Percentiles rank a stretch among this genome's conserved stretches.
Evolutionary conservation across 2,329 filamentous ascomycete genomes (phyloP).

Genomic region (Coleophoma eucalyptorum): DNA sequence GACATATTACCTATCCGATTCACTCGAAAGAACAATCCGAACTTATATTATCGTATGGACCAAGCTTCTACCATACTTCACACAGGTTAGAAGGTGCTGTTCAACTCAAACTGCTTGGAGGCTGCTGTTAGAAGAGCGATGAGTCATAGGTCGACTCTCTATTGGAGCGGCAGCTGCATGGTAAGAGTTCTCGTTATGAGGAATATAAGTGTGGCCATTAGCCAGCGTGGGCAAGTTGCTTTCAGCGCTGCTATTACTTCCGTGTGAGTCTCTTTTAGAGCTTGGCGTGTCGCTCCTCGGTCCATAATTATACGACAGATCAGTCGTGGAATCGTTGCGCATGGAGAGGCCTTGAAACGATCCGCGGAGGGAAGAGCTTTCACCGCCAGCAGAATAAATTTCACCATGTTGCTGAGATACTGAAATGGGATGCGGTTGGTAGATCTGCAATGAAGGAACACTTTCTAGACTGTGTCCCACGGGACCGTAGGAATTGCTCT

Average conservation of each 20-base stretch:
- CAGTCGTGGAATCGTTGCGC: conserved; percentile 7
- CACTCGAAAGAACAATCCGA: no score
- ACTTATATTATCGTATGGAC: no score
- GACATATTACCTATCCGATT: no score
- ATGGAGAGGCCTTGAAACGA: conserved; percentile 1
- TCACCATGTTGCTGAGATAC: conserved; percentile 5
- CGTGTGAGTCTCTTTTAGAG: conserved; percentile 11
- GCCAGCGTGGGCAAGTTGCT: conserved; percentile 5
- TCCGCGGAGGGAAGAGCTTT: not conserved
- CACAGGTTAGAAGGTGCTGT: no score
- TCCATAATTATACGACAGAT: conserved; percentile 12
- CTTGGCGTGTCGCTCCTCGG: conserved; percentile 5
- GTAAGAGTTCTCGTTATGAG: conserved; percentile 6
- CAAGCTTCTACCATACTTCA: no score
- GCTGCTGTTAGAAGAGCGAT: not conserved
- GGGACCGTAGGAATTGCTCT: conserved; percentile 12
- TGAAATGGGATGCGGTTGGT: conserved; percentile 9
- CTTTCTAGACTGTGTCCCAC: conserved; percentile 21
- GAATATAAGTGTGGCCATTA: conserved; percentile 14
- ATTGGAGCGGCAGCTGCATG: not conserved
- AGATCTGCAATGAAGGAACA: conserved; percentile 14
- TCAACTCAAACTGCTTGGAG: not conserved
- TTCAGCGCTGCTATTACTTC: conserved; percentile 8
- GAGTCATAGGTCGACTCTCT: not conserved
- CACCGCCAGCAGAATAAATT: conserved; percentile 10